Evolutionary conservation across 352 stramenopile genomes (phyloP).

Genomic region (Phytophthora ohioensis): DNA sequence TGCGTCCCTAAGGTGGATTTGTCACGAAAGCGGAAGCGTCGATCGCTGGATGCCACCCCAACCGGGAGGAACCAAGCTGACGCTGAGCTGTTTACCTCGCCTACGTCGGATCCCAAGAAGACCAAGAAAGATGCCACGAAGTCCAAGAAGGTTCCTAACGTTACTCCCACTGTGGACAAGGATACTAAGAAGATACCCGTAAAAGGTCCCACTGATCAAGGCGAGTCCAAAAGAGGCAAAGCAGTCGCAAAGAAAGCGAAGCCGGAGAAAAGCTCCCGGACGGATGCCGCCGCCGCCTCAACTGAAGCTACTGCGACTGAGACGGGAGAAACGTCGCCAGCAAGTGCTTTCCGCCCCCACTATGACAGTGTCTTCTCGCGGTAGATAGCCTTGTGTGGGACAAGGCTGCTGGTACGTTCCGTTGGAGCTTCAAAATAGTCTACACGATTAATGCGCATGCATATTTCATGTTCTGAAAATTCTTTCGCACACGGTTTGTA

Average conservation of each 20-base stretch:
- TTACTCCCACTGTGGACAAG: constrained; percentile 11
- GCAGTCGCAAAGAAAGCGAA: not conserved
- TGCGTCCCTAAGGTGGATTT: constrained; percentile 49
- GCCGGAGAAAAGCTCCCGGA: not conserved
- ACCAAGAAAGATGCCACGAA: constrained; percentile 48
- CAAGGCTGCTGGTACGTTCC: constrained; percentile 2
- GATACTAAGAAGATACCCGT: constrained; percentile 48
- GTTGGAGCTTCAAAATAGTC: constrained; percentile 21
- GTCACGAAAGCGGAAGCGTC: constrained; percentile 64
- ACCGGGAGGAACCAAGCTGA: constrained; percentile 11
- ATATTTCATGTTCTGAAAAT: constrained; percentile 25
- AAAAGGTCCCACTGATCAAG: constrained; percentile 17
- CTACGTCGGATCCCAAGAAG: constrained; percentile 50
- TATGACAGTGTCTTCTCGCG: constrained; percentile 77
- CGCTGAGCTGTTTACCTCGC: constrained; percentile 9
- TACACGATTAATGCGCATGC: constrained; percentile 19
- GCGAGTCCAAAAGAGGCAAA: constrained; percentile 29
- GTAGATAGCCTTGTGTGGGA: constrained; percentile 30
- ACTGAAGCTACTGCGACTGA: constrained; percentile 17
- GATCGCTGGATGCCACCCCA: constrained; percentile 29
- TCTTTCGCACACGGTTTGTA: too few relatives aligned
- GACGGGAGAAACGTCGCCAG: constrained; percentile 19
- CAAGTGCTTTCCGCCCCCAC: constrained; percentile 54
- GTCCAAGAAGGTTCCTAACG: constrained; percentile 34
- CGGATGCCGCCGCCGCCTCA: constrained; percentile 1